Conservation (phyloP, 805 yeast genomes). For the Wickerhamiella siamensis region DNA sequence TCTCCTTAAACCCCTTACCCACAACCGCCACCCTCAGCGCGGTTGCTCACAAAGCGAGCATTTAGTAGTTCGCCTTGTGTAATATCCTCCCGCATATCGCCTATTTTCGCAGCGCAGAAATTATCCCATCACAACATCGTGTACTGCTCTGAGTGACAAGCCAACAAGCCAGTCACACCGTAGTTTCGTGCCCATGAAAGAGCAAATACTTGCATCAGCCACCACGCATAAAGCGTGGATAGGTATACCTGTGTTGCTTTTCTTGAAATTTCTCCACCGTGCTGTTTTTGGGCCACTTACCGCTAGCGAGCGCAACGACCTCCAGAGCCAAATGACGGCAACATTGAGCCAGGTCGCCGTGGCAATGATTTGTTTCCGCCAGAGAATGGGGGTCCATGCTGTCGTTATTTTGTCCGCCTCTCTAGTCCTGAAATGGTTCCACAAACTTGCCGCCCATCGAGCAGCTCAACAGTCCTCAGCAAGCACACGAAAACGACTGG, state of each 20-base stretch:
- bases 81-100: too few species aligned
- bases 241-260: not conserved
- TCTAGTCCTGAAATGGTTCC: slow-evolving; percentile 7
- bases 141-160: too few species aligned
- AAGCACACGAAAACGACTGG: not conserved
- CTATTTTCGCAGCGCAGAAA: too few species aligned
- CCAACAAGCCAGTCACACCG: too few species aligned
- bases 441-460: slow-evolving; percentile 3
- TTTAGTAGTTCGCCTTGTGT: too few species aligned
- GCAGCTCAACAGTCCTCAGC: not conserved
- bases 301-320: slow-evolving; percentile 3
- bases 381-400: slow-evolving; percentile 7
- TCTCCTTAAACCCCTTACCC: too few species aligned
- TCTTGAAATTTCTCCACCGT: not conserved
- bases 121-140: too few species aligned
- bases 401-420: slow-evolving; percentile 5
- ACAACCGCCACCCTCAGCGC: too few species aligned
- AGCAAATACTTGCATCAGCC: not conserved
- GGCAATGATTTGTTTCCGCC: slow-evolving; percentile 9
- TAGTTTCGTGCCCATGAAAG: too few species aligned
- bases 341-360: slow-evolving; percentile 9
- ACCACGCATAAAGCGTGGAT: not conserved
- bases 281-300: slow-evolving; percentile 6
- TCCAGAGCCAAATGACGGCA: slow-evolving; percentile 3
- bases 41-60: too few species aligned